Percentiles rank a stretch among this genome's conserved stretches.
These are phyloP conservation scores for Panus rudis DNA, from an alignment of 768 basidiomycete genomes.

Conservation along the genomic window DNA sequence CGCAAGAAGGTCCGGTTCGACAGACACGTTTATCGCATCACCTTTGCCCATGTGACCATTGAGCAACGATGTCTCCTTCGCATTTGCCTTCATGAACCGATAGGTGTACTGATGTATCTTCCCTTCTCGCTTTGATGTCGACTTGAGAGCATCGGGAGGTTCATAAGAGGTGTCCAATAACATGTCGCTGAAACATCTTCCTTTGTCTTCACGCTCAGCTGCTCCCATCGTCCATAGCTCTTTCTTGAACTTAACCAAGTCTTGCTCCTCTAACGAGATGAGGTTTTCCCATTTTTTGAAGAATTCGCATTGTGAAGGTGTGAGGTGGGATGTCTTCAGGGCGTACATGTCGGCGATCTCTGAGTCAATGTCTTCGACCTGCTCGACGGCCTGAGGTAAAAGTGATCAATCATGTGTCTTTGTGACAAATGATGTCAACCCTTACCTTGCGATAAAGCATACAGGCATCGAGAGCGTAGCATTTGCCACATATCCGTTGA, in stretches of 20 bases:
- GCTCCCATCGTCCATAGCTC: constrained; percentile 94
- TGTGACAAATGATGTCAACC: constrained; percentile 2
- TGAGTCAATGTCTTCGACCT: constrained; percentile 43
- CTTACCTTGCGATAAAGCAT: constrained; percentile 87
- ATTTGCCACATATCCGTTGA: constrained; percentile 67
- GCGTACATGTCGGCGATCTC: constrained; percentile 64
- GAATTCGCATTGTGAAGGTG: constrained; percentile 57
- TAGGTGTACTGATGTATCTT: constrained; percentile 80
- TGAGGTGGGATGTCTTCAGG: constrained; percentile 77
- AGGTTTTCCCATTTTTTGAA: constrained; percentile 90
- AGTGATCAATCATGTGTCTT: constrained; percentile 5
- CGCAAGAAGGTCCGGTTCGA: constrained; percentile 81
- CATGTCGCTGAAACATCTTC: constrained; percentile 85
- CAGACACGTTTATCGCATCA: constrained; percentile 82
- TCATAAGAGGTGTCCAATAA: constrained; percentile 44
- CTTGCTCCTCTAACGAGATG: constrained; percentile 81
- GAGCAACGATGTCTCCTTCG: constrained; percentile 37
- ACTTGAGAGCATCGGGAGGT: constrained; percentile 2
- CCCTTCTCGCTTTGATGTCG: constrained; percentile 24
- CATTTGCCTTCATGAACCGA: constrained; percentile 40
- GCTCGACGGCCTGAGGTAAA: constrained; percentile 57
- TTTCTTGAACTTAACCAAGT: constrained; percentile 74
- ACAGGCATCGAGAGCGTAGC: constrained; percentile 80
- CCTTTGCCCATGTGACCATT: constrained; percentile 73
- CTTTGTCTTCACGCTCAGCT: constrained; percentile 67